Evolutionary conservation across 345 rosid species (phyloP), one percentile per base, ranked within the genome.

Genomic region (Linum lewisii): DNA sequence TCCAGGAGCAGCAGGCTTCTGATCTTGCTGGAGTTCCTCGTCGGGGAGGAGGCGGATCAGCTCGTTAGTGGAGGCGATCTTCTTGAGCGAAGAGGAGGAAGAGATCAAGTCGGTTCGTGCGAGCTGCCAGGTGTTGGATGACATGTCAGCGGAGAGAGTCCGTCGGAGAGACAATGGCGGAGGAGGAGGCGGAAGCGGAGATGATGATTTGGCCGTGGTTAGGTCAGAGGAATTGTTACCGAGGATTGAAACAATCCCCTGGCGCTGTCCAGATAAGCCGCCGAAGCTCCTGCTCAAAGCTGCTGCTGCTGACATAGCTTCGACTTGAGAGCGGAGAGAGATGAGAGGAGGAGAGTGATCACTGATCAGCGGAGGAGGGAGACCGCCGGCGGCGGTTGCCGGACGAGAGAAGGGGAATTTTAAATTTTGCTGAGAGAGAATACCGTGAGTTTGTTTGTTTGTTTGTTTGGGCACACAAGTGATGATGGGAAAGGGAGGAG

Each of bases 131-230:
- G 78, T 86, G 56, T 74, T 76, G 67, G 97, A 88, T 2, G 93
- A 86, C 87, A 92, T 80, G 61, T 88, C 95, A 14, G 96, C 94
- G 0, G 97, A 86, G 24, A 86, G 81, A 24, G 99, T 88, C 52
- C 97, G 63, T 24, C 85, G 72, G 1, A 93, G 80, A 4, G 98
- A 82, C 13, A 42, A 42, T 42, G 47, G 47, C 14, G 47, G 47
- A 14, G 47, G 47, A 42, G 47, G 9, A 42, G 47, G 16, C 15
- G 47, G 16, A 7, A 16, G 16, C 14, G 47, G 47, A 66, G 84
- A 47, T 20, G 36, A 70, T 59, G 87, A 24, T 24, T 25, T 70
- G 21, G 38, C 37, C 26, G 63, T 21, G 24, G 60, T 61, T 32
- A 36, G 66, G 36, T 32, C 68, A 15, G 76, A 75, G 29, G 63